phyloP scores from a whole-genome alignment of 106 monocot genomes.

The Acorus gramineus region DNA sequence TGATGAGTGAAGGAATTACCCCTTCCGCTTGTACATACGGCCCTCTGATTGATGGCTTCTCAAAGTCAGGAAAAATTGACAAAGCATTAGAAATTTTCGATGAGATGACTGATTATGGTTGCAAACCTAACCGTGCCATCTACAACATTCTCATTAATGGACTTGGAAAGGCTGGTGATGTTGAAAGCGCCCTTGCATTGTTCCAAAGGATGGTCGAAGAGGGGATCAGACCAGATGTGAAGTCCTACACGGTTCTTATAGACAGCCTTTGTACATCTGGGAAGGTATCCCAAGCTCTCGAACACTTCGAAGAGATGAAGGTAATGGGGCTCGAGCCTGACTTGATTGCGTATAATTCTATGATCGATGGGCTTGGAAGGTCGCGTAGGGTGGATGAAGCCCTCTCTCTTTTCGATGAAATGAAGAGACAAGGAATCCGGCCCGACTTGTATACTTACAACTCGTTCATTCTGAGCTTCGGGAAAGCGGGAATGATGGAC shows the following conservation, averaged over 20 bases:
- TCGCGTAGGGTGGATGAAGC: constrained; percentile 58
- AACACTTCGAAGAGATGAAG: constrained; percentile 54
- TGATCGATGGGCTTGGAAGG: constrained; percentile 69
- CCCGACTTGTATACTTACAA: constrained; percentile 95
- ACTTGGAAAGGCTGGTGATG: constrained; percentile 51
- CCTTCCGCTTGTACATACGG: constrained; percentile 90
- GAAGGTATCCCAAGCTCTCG: constrained; percentile 48
- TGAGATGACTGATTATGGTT: constrained; percentile 75
- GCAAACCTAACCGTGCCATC: constrained; percentile 75
- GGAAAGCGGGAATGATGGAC: constrained; percentile 60
- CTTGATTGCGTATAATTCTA: constrained; percentile 69
- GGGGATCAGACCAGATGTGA: constrained; percentile 72
- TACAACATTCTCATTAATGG: constrained; percentile 93
- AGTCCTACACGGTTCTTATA: constrained; percentile 74
- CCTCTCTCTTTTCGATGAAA: constrained; percentile 50
- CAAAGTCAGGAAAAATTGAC: constrained; percentile 47
- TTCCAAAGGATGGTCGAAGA: constrained; percentile 58
- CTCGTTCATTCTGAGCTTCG: constrained; percentile 63
- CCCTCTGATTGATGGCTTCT: constrained; percentile 76
- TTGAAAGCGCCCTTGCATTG: constrained; percentile 40
- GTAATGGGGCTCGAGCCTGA: constrained; percentile 54
- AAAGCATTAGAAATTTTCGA: constrained; percentile 53
- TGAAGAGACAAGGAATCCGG: constrained; percentile 60
- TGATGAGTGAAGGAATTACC: constrained; percentile 56
- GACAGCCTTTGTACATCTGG: constrained; percentile 36